Evolutionary conservation across 257 asterid genomes (phyloP).

Genomic region (Agastache rugosa): DNA sequence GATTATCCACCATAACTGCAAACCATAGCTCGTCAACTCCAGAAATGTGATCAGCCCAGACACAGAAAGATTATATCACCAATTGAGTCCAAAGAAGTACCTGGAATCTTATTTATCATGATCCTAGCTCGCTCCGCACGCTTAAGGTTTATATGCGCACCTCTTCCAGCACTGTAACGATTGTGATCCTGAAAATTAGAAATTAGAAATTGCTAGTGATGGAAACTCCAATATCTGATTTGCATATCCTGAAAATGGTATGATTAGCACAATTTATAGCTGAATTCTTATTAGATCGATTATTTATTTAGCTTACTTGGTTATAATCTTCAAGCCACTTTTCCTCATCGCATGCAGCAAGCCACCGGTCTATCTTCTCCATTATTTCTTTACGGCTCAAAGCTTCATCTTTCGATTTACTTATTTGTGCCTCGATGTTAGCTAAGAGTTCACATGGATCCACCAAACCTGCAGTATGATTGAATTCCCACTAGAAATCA

Average conservation of each 20-base stretch:
- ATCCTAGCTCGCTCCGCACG: conserved; percentile 96
- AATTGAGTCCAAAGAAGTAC: conserved; percentile 42
- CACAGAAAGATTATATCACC: conserved; percentile 26
- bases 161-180: conserved; percentile 95
- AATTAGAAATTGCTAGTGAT: conserved; percentile 8
- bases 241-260: conserved; percentile 19
- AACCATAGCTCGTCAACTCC: conserved; percentile 36
- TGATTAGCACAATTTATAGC: not conserved
- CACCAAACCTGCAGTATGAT: conserved; percentile 76
- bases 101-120: conserved; percentile 82
- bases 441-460: conserved; percentile 88
- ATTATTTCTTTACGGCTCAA: conserved; percentile 81
- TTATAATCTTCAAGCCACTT: conserved; percentile 93
- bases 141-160: conserved; percentile 86
- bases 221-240: not conserved
- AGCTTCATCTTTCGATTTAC: conserved; percentile 74
- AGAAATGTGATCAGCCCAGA: conserved; percentile 26
- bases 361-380: conserved; percentile 89
- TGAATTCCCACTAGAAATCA: conserved; percentile 19
- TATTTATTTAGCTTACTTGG: conserved; percentile 55
- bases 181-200: conserved; percentile 65
- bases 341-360: conserved; percentile 94
- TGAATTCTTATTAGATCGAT: not conserved
- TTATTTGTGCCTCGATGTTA: conserved; percentile 84
- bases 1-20: conserved; percentile 79